Conservation (phyloP, 2,329 filamentous ascomycete genomes). For the Tolypocladium nubicola region DNA sequence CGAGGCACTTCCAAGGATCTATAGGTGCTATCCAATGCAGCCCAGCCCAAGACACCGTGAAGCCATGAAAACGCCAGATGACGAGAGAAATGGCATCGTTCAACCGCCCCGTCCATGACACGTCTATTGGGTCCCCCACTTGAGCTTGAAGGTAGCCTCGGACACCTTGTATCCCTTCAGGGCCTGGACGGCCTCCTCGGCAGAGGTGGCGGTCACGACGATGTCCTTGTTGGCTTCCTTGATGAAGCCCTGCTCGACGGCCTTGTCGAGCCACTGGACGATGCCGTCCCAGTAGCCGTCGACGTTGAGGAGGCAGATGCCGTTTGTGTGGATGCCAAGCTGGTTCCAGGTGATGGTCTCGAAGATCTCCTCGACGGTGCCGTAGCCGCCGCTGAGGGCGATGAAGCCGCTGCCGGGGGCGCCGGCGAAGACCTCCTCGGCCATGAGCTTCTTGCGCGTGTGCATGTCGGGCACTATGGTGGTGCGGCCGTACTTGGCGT, state of each 20-base stretch:
- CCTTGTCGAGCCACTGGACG: slow-evolving; percentile 67
- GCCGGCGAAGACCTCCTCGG: slow-evolving; percentile 70
- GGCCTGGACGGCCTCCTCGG: slow-evolving; percentile 60
- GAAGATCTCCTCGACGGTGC: slow-evolving; percentile 92
- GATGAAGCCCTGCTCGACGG: slow-evolving; percentile 70
- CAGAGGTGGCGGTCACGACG: slow-evolving; percentile 61
- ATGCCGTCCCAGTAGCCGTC: slow-evolving; percentile 89
- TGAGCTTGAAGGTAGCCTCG: slow-evolving; percentile 64
- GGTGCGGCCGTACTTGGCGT: slow-evolving; percentile 63
- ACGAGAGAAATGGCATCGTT: not conserved
- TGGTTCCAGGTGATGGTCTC: slow-evolving; percentile 93
- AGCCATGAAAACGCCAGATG: not conserved
- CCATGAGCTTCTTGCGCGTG: slow-evolving; percentile 90
- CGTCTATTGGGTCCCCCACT: slow-evolving; percentile 63
- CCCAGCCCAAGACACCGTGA: not conserved
- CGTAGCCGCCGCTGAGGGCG: slow-evolving; percentile 79
- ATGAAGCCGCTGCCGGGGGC: slow-evolving; percentile 83
- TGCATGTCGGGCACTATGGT: slow-evolving; percentile 95
- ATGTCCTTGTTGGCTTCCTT: slow-evolving; percentile 60
- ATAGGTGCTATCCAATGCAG: not conserved
- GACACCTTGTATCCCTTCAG: slow-evolving; percentile 68
- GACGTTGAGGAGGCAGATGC: slow-evolving; percentile 76
- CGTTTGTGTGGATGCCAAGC: slow-evolving; percentile 75
- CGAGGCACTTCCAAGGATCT: not conserved
- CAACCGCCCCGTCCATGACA: not conserved